Percentiles rank a stretch among this genome's conserved stretches.
Evolutionary conservation across 2,329 filamentous ascomycete genomes (phyloP).

Genomic region (Penicillium griseofulvum): DNA sequence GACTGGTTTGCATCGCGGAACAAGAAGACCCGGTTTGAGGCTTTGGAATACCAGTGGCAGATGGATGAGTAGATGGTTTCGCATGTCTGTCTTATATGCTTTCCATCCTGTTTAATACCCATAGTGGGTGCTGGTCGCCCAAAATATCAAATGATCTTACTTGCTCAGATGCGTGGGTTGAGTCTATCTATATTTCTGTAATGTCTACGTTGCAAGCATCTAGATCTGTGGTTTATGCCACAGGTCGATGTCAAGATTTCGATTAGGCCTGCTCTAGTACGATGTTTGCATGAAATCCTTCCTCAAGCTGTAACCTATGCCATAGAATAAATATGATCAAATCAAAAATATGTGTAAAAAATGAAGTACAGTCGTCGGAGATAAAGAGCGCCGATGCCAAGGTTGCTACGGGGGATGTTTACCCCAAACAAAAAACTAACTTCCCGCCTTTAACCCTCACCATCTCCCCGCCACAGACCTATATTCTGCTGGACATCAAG

Average conservation of each 20-base stretch:
- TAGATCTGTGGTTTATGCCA: not conserved
- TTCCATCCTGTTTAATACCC: not conserved
- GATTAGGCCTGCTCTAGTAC: not conserved
- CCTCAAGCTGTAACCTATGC: not conserved
- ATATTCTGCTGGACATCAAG: conserved; percentile 10
- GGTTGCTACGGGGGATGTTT: conserved; percentile 21
- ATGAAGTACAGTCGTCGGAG: not conserved
- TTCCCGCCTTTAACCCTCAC: conserved; percentile 11
- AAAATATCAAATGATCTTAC: not conserved
- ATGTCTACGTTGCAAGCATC: not conserved
- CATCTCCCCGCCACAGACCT: conserved; percentile 6
- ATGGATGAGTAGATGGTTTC: conserved; percentile 70
- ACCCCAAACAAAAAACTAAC: conserved; percentile 25
- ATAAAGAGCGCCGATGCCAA: conserved; percentile 8
- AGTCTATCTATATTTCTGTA: not conserved
- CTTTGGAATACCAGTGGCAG: conserved; percentile 89
- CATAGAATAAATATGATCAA: not conserved
- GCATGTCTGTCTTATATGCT: not conserved
- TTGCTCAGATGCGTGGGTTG: not conserved
- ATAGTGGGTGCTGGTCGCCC: conserved; percentile 15
- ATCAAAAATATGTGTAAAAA: not conserved
- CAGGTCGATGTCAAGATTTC: not conserved
- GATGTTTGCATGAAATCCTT: not conserved
- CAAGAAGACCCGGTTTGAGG: conserved; percentile 69
- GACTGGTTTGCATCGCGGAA: conserved; percentile 90